Conservation (phyloP, 2,329 filamentous ascomycete species). For the Endocalyx cinctus region DNA sequence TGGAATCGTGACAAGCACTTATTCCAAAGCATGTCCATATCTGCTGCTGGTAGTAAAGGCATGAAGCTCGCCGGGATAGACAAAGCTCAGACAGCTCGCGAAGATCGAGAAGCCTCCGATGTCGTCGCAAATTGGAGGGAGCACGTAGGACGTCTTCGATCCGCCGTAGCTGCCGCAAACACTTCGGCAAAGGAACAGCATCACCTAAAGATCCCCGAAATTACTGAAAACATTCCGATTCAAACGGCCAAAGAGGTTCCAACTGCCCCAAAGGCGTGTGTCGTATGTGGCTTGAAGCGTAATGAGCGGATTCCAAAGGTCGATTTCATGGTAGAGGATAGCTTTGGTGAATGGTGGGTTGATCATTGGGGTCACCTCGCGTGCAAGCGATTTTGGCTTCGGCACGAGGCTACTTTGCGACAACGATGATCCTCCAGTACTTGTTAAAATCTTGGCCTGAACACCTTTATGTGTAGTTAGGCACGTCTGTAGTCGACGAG, state of each 20-base stretch:
- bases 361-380: constrained; percentile 80
- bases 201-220: constrained; percentile 64
- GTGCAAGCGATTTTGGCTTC: constrained; percentile 82
- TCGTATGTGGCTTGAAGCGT: constrained; percentile 81
- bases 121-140: constrained; percentile 70
- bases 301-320: constrained; percentile 77
- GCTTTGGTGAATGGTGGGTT: constrained; percentile 95
- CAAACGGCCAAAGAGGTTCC: constrained; percentile 68
- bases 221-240: constrained; percentile 65
- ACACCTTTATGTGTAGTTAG: too few relatives aligned
- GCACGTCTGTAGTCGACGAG: too few relatives aligned
- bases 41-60: constrained; percentile 67
- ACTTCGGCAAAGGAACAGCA: constrained; percentile 32
- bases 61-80: constrained; percentile 92
- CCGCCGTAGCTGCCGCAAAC: constrained; percentile 64
- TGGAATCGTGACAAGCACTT: constrained; percentile 89
- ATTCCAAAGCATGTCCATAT: constrained; percentile 84
- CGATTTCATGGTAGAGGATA: constrained; percentile 76
- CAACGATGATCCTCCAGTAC: constrained; percentile 61
- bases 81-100: constrained; percentile 73
- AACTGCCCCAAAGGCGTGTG: constrained; percentile 69
- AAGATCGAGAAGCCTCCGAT: constrained; percentile 80
- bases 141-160: constrained; percentile 69
- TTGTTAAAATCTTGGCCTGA: too few relatives aligned
- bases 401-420: constrained; percentile 65